Conservation (phyloP, 495 filamentous ascomycete genomes). For the Stereocaulon alpinum region DNA sequence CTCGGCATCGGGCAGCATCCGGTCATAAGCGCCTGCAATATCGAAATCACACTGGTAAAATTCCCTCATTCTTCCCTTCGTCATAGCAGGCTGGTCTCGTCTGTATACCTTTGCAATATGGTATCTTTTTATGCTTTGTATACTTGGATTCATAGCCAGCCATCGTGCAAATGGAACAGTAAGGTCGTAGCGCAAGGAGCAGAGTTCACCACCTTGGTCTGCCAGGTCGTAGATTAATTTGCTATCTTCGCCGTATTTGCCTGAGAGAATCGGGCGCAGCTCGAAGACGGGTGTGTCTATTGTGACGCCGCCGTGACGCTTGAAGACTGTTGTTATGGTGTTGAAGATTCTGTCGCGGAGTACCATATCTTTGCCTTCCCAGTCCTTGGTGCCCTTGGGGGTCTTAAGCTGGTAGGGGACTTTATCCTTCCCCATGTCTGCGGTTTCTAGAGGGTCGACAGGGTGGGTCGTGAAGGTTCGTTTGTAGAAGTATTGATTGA, state of each 20-base stretch:
- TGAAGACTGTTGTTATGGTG: slow-evolving; percentile 75
- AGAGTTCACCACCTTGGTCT: slow-evolving; percentile 78
- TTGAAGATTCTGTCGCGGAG: slow-evolving; percentile 76
- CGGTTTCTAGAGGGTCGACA: not conserved
- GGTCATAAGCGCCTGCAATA: slow-evolving; percentile 78
- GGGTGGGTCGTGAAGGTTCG: not conserved
- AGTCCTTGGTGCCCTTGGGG: slow-evolving; percentile 42
- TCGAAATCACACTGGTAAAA: slow-evolving; percentile 99
- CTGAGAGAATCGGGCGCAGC: slow-evolving; percentile 65
- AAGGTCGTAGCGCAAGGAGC: slow-evolving; percentile 79
- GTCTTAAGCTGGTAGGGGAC: slow-evolving; percentile 36
- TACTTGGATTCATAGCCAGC: slow-evolving; percentile 70
- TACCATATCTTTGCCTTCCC: slow-evolving; percentile 61
- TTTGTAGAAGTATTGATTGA: not conserved
- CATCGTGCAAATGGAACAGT: slow-evolving; percentile 85
- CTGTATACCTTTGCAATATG: slow-evolving; percentile 86
- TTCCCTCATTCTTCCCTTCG: slow-evolving; percentile 85
- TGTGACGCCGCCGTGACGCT: slow-evolving; percentile 76
- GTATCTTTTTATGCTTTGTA: slow-evolving; percentile 74
- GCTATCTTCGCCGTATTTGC: slow-evolving; percentile 87
- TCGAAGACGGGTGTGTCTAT: slow-evolving; percentile 83
- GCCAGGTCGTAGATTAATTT: slow-evolving; percentile 84
- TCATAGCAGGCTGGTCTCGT: slow-evolving; percentile 71
- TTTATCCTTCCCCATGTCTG: slow-evolving; percentile 29
- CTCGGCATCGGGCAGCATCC: slow-evolving; percentile 97